Evolutionary conservation across 2,329 filamentous ascomycete genomes (phyloP), one percentile per base, ranked within the genome.

Genomic region (Neonectria coccinea): DNA sequence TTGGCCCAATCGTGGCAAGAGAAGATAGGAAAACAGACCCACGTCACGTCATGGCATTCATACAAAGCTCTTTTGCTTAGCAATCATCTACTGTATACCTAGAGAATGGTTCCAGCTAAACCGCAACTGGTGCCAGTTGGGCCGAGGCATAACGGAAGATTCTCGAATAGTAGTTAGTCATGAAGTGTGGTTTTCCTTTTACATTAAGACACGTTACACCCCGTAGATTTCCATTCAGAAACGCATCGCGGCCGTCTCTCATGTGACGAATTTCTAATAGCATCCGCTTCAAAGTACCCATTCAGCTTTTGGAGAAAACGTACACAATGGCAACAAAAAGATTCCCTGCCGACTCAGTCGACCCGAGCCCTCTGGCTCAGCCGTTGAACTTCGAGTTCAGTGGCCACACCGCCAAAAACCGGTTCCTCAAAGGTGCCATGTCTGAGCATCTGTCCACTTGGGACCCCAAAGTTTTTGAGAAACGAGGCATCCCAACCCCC

Each of bases 391-490:
- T 85, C 66, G 70, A 78, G 11, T 85, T 73, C 29, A 62, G 77
- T 83, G 42, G 83, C 71, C 25, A 70, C 79, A 68, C 83, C 82
- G 88, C 88, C 4, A 85, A 84, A 54, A 92, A 91, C 74, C 82
- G 88, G 20, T 88, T 91, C 72, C 76, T 91, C 68, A 92, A 92
- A 76, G 87, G 82, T 2, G 86, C 90, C 50, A 91, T 92, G 89
- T 86, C 86, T 0, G 90, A 92, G 76, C 79, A 82, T 4, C 79
- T 91, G 16, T 86, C 88, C 0, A 87, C 84, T 2, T 92, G 88
- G 87, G 82, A 86, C 61, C 79, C 84, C 2, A 82, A 82, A 25
- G 81, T 86, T 55, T 68, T 84, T 14, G 77, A 82, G 11, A 80
- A 81, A 7, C 82, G 89, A 54, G 81, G 81, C 1, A 73, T 82